Evolutionary conservation across 2,329 filamentous ascomycete species (phyloP), one percentile per base, ranked within the genome.

Genomic region (Claviceps cyperi): DNA sequence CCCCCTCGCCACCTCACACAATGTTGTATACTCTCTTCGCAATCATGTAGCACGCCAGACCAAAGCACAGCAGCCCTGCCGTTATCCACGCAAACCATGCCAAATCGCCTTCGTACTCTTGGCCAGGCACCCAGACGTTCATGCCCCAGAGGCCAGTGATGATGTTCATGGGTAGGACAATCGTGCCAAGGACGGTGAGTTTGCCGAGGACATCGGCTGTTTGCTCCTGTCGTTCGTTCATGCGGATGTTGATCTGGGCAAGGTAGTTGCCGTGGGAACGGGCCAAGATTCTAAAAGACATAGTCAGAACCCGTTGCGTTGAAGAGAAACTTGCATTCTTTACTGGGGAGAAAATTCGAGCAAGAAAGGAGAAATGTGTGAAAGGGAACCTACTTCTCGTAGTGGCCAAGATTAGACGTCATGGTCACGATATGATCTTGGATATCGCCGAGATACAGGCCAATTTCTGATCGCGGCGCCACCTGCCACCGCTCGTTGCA

Each of bases 401-500:
- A 97, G 64, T 98, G 92, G 56, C 83, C 85, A 62, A 98, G 69
- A 63, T 97, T 98, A 48, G 85, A 86, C 38, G 91, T 97, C 92
- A 98, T 98, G 55, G 92, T 98, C 58, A 98, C 83, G 58, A 98
- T 97, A 64, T 98, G 92, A 70, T 98, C 92, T 66, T 98, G 92
- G 55, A 98, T 98, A 70, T 98, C 92, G 54, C 92, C 92, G 52
- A 98, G 72, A 67, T 97, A 98, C 49, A 98, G 69, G n/a, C 92
- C 92, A 63, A 98, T 97, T 64, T 98, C 92, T 36, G 86, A 92
- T 54, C 90, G 79, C 11, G 92, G 92, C 5, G 92, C 91, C 52
- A 98, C 86, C 59, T 96, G 86, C 89, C 90, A 98, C 56, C 94
- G 85, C 71, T 98, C 91, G 62, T 96, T 98, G 70, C 92, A 98